phyloP scores from a whole-genome alignment of 495 filamentous ascomycete species.

The Penicillium macrosclerotiorum region DNA sequence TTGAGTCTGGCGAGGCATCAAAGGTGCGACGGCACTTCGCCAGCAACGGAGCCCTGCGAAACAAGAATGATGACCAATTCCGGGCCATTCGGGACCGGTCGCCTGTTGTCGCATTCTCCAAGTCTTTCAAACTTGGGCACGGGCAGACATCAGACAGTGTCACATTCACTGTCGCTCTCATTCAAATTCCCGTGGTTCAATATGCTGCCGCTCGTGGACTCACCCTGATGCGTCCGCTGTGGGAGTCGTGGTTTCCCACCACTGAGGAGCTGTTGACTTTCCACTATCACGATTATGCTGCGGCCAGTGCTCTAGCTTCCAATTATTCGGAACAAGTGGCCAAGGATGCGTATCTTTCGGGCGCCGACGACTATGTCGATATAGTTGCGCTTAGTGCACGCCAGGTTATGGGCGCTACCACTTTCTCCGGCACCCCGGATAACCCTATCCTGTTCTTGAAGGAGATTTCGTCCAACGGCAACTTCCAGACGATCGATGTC shows the following conservation, averaged over 20 bases:
- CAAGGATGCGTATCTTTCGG: constrained; percentile 65
- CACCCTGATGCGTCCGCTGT: constrained; percentile 81
- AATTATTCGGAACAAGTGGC: constrained; percentile 79
- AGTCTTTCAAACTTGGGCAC: constrained; percentile 60
- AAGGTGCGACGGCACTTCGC: constrained; percentile 72
- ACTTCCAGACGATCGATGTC: constrained; percentile 94
- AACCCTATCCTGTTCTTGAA: constrained; percentile 86
- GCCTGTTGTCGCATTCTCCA: constrained; percentile 89
- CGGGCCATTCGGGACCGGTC: constrained; percentile 78
- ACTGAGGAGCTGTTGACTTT: constrained; percentile 65
- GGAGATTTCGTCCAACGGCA: constrained; percentile 93
- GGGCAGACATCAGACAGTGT: constrained; percentile 47
- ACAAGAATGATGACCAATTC: constrained; percentile 63
- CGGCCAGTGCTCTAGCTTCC: constrained; percentile 58
- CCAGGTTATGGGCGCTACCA: constrained; percentile 86
- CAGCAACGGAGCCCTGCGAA: constrained; percentile 60
- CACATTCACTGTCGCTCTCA: constrained; percentile 78
- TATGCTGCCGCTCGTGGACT: constrained; percentile 80
- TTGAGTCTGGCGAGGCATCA: constrained; percentile 71
- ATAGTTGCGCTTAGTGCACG: constrained; percentile 88
- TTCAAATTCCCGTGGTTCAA: constrained; percentile 82
- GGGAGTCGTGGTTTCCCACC: constrained; percentile 70
- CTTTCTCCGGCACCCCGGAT: constrained; percentile 83
- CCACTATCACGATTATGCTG: constrained; percentile 72
- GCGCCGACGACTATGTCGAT: constrained; percentile 59